Evolutionary conservation across 192 early-diverging fungal genomes (phyloP).

Genomic region (Irineochytrium annulatum): DNA sequence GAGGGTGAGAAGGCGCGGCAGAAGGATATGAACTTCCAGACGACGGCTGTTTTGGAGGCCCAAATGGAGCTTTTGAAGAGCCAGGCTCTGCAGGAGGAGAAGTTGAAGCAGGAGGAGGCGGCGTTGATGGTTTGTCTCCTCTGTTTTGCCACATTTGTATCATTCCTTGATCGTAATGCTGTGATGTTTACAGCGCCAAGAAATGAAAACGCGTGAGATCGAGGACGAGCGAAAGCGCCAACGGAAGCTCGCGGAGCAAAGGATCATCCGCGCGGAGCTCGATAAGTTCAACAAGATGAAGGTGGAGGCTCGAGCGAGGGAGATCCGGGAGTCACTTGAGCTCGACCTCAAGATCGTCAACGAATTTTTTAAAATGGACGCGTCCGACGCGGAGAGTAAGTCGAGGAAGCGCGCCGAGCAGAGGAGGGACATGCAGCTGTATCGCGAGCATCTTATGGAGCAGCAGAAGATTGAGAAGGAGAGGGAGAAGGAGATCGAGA

Average conservation of each 20-base stretch:
- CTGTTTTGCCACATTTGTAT: background rate
- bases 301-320: constrained; percentile 29
- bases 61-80: constrained; percentile 36
- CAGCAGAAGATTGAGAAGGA: constrained; percentile 31
- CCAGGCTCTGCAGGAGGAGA: constrained; percentile 40
- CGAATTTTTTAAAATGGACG: constrained; percentile 41
- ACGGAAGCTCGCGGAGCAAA: constrained; percentile 38
- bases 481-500: constrained; percentile 38
- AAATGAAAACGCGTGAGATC: constrained; percentile 29
- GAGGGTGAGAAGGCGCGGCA: constrained; percentile 25
- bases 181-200: constrained; percentile 34
- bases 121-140: constrained; percentile 34
- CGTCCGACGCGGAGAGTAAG: constrained; percentile 27
- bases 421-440: constrained; percentile 41
- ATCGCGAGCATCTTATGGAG: constrained; percentile 40
- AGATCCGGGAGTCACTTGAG: constrained; percentile 36
- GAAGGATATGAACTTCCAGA: constrained; percentile 33
- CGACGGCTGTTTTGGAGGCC: constrained; percentile 32
- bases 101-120: constrained; percentile 50
- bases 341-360: constrained; percentile 43
- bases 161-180: background rate
- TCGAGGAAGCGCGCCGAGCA: constrained; percentile 32
- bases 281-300: constrained; percentile 48
- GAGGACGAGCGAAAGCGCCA: constrained; percentile 41
- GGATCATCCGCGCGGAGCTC: constrained; percentile 36